phyloP scores from a whole-genome alignment of 2,329 filamentous ascomycete genomes.

The Fonsecaea monophora region DNA sequence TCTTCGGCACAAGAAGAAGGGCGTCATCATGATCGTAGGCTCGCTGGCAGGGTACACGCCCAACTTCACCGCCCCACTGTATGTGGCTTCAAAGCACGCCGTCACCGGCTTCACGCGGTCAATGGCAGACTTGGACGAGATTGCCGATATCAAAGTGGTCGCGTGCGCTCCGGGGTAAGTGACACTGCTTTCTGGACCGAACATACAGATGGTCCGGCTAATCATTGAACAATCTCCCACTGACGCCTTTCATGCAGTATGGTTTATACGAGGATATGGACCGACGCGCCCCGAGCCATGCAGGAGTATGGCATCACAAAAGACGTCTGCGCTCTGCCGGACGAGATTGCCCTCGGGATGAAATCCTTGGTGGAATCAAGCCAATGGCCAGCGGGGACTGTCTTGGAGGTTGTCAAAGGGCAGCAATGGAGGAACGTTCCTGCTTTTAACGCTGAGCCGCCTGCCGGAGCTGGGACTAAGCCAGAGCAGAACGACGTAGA shows the following conservation, averaged over 20 bases:
- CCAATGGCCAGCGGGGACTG: constrained; percentile 3
- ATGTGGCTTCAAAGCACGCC: constrained; percentile 49
- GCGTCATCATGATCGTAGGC: constrained; percentile 46
- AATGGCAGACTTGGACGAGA: constrained; percentile 44
- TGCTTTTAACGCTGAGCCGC: constrained; percentile 3
- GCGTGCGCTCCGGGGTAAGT: constrained; percentile 44
- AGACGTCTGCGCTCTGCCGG: background rate
- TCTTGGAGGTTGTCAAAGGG: constrained; percentile 7
- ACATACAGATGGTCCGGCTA: background rate
- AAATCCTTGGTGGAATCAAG: constrained; percentile 1
- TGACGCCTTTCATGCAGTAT: constrained; percentile 32
- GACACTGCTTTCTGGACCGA: background rate
- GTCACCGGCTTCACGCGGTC: constrained; percentile 49
- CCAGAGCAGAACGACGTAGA: constrained; percentile 7
- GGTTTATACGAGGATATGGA: constrained; percentile 35
- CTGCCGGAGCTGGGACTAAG: background rate
- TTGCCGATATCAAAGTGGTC: constrained; percentile 47
- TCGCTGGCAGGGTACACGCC: constrained; percentile 46
- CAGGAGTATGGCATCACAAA: constrained; percentile 1
- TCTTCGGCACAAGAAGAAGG: constrained; percentile 45
- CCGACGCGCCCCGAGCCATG: background rate
- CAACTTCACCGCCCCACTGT: constrained; percentile 42
- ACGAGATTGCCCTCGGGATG: constrained; percentile 1
- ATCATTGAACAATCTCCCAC: background rate
- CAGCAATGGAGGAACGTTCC: constrained; percentile 6